Conservation (phyloP, 2,329 filamentous ascomycete species). For the Ampelomyces quisqualis region DNA sequence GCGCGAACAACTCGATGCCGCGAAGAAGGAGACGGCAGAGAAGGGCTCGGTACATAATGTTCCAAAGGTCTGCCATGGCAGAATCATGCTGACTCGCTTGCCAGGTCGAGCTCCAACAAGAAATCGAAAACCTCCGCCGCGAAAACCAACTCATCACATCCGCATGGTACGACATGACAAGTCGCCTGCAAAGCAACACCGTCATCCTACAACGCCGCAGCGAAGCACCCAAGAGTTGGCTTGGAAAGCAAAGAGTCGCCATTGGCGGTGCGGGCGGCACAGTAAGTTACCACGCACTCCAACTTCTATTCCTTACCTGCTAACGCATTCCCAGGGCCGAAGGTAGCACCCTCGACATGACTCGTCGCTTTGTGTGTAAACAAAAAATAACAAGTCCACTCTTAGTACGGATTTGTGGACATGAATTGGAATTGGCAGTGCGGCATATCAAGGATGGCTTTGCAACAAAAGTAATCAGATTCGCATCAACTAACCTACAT, state of each 20-base stretch:
- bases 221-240: constrained; percentile 76
- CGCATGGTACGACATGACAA: constrained; percentile 84
- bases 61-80: too few species aligned
- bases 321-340: constrained; percentile 13
- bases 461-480: too few species aligned
- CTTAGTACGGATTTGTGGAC: too few species aligned
- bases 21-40: constrained; percentile 37
- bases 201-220: constrained; percentile 73
- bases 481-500: too few species aligned
- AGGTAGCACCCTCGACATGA: constrained; percentile 20
- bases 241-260: constrained; percentile 72
- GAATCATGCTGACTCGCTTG: constrained; percentile 3
- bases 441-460: too few species aligned
- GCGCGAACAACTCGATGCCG: constrained; percentile 35
- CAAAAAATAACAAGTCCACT: too few species aligned
- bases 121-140: constrained; percentile 69
- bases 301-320: neutral
- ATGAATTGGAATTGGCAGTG: too few species aligned
- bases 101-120: constrained; percentile 40
- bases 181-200: constrained; percentile 77
- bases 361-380: constrained; percentile 12
- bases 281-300: constrained; percentile 12
- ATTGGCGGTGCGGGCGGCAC: constrained; percentile 36
- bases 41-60: constrained; percentile 44
- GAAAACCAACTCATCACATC: constrained; percentile 77